Percentiles rank a stretch among this genome's conserved stretches.
phyloP scores from a whole-genome alignment of 371 early-diverging fungal genomes.

The Mycotypha africana region DNA sequence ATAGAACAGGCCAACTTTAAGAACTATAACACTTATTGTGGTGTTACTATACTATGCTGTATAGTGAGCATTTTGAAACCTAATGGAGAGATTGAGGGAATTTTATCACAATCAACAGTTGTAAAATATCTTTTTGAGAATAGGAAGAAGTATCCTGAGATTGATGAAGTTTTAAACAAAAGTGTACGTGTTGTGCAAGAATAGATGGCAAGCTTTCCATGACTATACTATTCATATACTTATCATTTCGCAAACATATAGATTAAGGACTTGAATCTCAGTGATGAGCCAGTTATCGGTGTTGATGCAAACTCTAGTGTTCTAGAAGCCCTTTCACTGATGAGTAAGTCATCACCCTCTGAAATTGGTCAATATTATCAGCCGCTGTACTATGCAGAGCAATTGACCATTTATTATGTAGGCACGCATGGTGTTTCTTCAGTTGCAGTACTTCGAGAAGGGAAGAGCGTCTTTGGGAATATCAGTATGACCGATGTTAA shows the following conservation, averaged over 20 bases:
- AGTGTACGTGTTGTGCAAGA: too few species aligned
- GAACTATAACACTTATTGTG: not conserved
- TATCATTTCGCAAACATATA: too few species aligned
- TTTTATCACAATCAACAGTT: slow-evolving; percentile 74
- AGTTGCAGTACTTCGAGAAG: slow-evolving; percentile 49
- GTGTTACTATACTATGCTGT: too few species aligned
- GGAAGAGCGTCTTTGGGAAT: slow-evolving; percentile 54
- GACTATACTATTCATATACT: too few species aligned
- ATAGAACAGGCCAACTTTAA: too few species aligned
- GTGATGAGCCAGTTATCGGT: slow-evolving; percentile 45
- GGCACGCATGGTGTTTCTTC: slow-evolving; percentile 56
- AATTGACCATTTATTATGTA: slow-evolving; percentile 13
- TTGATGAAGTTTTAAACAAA: slow-evolving; percentile 29
- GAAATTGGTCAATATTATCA: too few species aligned
- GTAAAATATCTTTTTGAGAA: slow-evolving; percentile 57
- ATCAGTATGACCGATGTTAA: slow-evolving; percentile 70
- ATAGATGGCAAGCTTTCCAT: too few species aligned
- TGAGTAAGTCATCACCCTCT: slow-evolving; percentile 40
- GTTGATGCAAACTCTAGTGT: slow-evolving; percentile 39
- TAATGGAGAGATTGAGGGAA: slow-evolving; percentile 48
- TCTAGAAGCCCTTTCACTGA: slow-evolving; percentile 48
- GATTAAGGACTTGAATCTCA: slow-evolving; percentile 48
- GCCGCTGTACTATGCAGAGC: not conserved
- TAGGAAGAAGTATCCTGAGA: slow-evolving; percentile 29
- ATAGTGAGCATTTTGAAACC: slow-evolving; percentile 56